phyloP scores from a whole-genome alignment of 2,329 filamentous ascomycete genomes.

The Ceratocystis colombiana region DNA sequence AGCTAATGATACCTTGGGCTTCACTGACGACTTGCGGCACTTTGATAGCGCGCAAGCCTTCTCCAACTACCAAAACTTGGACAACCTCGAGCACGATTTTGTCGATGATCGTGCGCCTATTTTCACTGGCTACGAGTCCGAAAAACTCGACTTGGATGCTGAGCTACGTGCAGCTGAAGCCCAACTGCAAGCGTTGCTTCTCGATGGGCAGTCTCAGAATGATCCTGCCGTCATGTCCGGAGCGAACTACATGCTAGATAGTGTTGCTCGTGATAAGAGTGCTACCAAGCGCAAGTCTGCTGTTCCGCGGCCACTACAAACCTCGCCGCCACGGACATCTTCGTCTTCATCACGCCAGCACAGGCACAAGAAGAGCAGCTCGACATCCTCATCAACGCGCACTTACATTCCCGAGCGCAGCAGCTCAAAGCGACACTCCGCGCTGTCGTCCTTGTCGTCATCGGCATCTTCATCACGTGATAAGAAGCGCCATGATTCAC shows the following conservation, averaged over 20 bases:
- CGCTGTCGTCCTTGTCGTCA: background rate
- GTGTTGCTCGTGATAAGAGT: background rate
- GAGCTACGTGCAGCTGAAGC: background rate
- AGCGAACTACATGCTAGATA: conserved; percentile 1
- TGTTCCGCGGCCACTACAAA: conserved; percentile 6
- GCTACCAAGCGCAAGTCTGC: background rate
- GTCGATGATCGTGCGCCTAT: background rate
- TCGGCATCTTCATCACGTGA: background rate
- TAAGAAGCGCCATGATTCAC: conserved; percentile 4
- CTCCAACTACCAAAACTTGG: background rate
- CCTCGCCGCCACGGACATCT: background rate
- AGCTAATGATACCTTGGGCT: background rate
- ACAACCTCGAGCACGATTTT: conserved; percentile 4
- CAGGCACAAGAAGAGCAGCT: conserved; percentile 8
- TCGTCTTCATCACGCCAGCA: background rate
- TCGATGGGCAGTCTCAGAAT: background rate
- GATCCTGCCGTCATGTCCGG: background rate
- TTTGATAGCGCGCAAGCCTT: background rate
- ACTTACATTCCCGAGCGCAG: background rate
- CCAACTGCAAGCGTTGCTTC: background rate
- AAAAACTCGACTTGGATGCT: background rate
- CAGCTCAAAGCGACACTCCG: background rate
- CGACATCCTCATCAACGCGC: background rate
- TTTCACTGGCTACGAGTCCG: background rate
- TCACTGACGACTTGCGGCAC: background rate